Evolutionary conservation across 139 green algal genomes (phyloP).

Genomic region (Yamagishiella unicocca): DNA sequence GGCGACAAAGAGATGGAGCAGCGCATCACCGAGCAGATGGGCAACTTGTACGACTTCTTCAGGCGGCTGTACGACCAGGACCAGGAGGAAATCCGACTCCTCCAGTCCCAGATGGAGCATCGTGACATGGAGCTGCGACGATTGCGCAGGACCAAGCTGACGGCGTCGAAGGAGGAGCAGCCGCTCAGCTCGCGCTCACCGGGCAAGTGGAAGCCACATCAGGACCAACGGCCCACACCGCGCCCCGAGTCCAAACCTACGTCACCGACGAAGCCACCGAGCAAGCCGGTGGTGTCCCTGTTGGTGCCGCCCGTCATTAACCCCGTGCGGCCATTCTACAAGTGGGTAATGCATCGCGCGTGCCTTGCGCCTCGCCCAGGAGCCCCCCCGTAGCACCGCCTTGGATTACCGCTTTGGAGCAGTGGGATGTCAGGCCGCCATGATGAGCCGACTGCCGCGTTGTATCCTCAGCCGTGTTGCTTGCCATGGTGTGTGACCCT

Average conservation of each 20-base stretch:
- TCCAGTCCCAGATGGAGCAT: slow-evolving; percentile 44
- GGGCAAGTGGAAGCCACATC: neutral
- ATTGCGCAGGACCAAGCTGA: neutral
- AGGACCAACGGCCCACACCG: neutral
- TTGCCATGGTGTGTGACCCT: too few species aligned
- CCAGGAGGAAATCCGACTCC: slow-evolving; percentile 25
- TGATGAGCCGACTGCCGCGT: too few species aligned
- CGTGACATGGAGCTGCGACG: slow-evolving; percentile 43
- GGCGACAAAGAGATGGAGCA: slow-evolving; percentile 45
- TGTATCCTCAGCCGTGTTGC: too few species aligned
- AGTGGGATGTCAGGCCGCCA: too few species aligned
- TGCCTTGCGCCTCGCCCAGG: too few species aligned
- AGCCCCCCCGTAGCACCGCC: too few species aligned
- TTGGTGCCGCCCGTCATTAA: slow-evolving; percentile 23
- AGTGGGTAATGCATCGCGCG: neutral
- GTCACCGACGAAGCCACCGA: neutral
- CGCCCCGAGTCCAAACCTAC: neutral
- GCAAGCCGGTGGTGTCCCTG: slow-evolving; percentile 10
- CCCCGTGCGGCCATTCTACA: slow-evolving; percentile 33
- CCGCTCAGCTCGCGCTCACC: neutral
- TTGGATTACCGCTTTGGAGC: too few species aligned
- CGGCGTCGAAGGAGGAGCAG: neutral
- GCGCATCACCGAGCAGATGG: slow-evolving; percentile 42
- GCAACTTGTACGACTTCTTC: slow-evolving; percentile 60
- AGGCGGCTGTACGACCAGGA: slow-evolving; percentile 56